phyloP scores from a whole-genome alignment of 768 basidiomycete species.

The Cubamyces sp. region DNA sequence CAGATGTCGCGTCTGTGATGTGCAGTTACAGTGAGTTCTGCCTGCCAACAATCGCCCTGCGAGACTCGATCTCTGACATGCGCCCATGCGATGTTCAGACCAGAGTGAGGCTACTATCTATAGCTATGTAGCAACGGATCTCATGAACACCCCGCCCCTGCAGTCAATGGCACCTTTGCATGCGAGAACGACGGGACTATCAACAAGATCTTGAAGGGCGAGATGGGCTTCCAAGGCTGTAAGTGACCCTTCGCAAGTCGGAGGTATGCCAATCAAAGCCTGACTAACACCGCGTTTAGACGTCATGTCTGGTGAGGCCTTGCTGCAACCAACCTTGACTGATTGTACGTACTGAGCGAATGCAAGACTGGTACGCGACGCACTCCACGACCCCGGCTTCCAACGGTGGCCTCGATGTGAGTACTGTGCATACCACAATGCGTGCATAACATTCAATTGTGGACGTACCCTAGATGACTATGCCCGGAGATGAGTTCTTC shows the following conservation, averaged over 20 bases:
- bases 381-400: conserved; percentile 57
- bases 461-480: conserved; percentile 56
- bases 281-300: conserved; percentile 19
- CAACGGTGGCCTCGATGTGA: conserved; percentile 64
- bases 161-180: conserved; percentile 69
- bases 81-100: background rate
- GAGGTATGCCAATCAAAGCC: background rate
- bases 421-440: conserved; percentile 18
- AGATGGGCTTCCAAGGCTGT: conserved; percentile 47
- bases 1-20: conserved; percentile 73
- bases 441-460: too few relatives aligned
- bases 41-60: background rate
- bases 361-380: conserved; percentile 68
- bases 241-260: background rate
- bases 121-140: too few relatives aligned
- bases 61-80: background rate
- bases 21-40: conserved; percentile 66
- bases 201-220: conserved; percentile 54
- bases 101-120: conserved; percentile 28
- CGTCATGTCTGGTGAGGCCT: conserved; percentile 32
- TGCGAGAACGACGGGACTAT: conserved; percentile 73
- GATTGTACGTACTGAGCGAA: conserved; percentile 11
- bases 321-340: too few relatives aligned
- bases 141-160: background rate
- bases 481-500: conserved; percentile 62